phyloP scores from a whole-genome alignment of 495 filamentous ascomycete species.

The Baudoinia panamericana region DNA sequence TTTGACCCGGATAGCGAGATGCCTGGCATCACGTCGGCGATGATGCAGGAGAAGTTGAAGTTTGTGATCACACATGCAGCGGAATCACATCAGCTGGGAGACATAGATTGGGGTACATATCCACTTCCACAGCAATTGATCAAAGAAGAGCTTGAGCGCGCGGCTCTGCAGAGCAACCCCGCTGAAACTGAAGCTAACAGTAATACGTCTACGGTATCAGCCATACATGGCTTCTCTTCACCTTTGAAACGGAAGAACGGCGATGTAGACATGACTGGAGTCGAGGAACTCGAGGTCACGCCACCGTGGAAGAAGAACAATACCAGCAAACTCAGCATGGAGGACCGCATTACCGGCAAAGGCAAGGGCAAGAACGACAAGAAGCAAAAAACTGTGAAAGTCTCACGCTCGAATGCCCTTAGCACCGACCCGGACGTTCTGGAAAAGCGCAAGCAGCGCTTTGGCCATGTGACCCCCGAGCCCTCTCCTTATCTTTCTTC shows the following conservation, averaged over 20 bases:
- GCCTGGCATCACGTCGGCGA: constrained; percentile 45
- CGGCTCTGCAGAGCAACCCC: constrained; percentile 1
- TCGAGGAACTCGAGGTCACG: constrained; percentile 17
- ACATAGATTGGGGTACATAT: constrained; percentile 67
- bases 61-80: constrained; percentile 69
- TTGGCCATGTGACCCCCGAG: constrained; percentile 38
- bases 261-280: constrained; percentile 31
- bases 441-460: constrained; percentile 80
- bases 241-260: constrained; percentile 64
- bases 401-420: constrained; percentile 63
- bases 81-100: constrained; percentile 50
- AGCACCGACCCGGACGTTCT: constrained; percentile 48
- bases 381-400: constrained; percentile 18
- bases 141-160: constrained; percentile 41
- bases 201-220: background rate
- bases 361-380: constrained; percentile 15
- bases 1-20: constrained; percentile 61
- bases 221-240: background rate
- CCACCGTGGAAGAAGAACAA: constrained; percentile 69
- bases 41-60: constrained; percentile 78
- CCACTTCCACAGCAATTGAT: constrained; percentile 83
- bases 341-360: constrained; percentile 61
- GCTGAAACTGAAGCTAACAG: constrained; percentile 9
- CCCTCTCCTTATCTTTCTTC: constrained; percentile 12
- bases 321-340: constrained; percentile 44